These are phyloP conservation scores for Pulveroboletus sp. DNA, from an alignment of 768 basidiomycete genomes.

Conservation along the genomic window DNA sequence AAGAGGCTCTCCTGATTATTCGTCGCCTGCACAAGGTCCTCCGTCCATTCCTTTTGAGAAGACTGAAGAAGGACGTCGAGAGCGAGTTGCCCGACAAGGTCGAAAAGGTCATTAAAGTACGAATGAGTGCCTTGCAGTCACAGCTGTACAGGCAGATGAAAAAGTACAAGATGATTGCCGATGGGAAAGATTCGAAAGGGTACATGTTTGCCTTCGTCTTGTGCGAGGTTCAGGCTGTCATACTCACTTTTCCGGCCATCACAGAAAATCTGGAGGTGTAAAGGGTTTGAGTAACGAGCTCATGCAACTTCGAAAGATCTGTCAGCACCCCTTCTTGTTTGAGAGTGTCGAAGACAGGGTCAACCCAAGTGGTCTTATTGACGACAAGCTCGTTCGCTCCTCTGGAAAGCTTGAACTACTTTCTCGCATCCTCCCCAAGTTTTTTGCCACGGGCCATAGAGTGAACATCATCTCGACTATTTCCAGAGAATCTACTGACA, in stretches of 20 bases:
- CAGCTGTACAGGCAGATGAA: constrained; percentile 97
- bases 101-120: constrained; percentile 94
- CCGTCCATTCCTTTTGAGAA: constrained; percentile 86
- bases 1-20: constrained; percentile 96
- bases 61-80: constrained; percentile 96
- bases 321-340: constrained; percentile 96
- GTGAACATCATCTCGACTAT: constrained; percentile 36
- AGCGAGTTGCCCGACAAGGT: constrained; percentile 94
- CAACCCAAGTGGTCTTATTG: constrained; percentile 74
- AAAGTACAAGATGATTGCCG: constrained; percentile 95
- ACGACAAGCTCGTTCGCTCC: constrained; percentile 79
- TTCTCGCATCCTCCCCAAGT: constrained; percentile 88
- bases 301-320: constrained; percentile 97
- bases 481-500: background rate
- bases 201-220: constrained; percentile 29
- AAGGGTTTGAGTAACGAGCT: constrained; percentile 92
- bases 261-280: constrained; percentile 69
- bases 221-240: background rate
- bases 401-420: constrained; percentile 94
- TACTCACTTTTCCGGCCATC: constrained; percentile 2
- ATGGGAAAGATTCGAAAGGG: constrained; percentile 74
- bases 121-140: constrained; percentile 89
- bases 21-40: constrained; percentile 95
- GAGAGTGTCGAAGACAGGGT: constrained; percentile 93
- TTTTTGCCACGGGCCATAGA: constrained; percentile 88